phyloP scores from a whole-genome alignment of 345 rosid species.

The Syzygium jambos region DNA sequence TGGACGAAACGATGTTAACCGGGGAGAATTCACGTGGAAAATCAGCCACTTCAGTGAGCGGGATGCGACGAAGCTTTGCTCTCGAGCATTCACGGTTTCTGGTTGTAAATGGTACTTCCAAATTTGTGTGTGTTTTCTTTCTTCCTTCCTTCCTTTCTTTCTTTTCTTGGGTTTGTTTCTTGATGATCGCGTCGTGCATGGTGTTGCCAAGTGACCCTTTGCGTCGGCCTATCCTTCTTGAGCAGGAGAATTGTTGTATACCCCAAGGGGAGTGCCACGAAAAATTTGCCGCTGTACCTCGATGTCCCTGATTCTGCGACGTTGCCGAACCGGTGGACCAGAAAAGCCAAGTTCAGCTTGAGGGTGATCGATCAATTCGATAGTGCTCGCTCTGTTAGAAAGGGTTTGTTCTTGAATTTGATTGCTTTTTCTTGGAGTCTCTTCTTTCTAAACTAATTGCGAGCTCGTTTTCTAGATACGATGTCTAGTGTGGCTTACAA shows the following conservation, averaged over 20 bases:
- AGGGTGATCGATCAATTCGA: conserved; percentile 7
- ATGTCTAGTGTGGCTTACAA: no score
- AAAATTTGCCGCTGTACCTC: neutral
- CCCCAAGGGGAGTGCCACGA: neutral
- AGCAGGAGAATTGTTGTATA: neutral
- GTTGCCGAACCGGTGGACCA: conserved; percentile 19
- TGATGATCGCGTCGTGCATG: neutral
- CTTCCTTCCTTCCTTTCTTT: no score
- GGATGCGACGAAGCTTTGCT: neutral
- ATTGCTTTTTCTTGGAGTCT: neutral
- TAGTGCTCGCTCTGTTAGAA: neutral
- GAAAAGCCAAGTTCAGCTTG: conserved; percentile 11
- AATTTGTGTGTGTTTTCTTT: neutral
- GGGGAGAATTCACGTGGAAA: neutral
- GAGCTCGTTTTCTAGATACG: no score
- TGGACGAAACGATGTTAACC: no score
- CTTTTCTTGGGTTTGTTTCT: neutral
- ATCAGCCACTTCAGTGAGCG: neutral
- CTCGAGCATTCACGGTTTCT: neutral
- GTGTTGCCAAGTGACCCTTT: neutral
- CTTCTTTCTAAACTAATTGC: neutral
- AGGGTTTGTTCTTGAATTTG: neutral
- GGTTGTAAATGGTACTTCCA: neutral
- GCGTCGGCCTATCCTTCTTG: neutral
- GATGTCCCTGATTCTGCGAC: conserved; percentile 11